A percentile compares a stretch with the other conserved stretches of the same genome.
Conservation (phyloP, 1,284 basidiomycete species). For the Lentinus polychrous region DNA sequence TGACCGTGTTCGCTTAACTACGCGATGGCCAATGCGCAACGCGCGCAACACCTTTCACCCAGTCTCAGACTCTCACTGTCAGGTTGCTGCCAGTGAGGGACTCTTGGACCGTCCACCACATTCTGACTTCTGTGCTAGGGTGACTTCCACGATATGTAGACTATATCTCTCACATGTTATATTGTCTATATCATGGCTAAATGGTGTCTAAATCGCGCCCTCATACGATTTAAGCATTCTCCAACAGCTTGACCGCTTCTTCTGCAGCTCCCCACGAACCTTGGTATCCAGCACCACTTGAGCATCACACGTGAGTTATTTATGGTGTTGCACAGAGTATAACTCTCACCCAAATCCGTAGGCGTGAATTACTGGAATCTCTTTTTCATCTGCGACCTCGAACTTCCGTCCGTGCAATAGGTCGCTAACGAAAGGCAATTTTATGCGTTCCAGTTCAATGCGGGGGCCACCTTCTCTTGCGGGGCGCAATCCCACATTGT, state of each 20-base stretch:
- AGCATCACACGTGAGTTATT: background rate
- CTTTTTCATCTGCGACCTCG: slow-evolving; percentile 33
- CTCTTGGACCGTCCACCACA: too few relatives aligned
- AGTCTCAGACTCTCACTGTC: too few relatives aligned
- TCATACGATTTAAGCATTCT: background rate
- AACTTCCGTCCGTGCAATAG: slow-evolving; percentile 22
- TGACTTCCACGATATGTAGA: too few relatives aligned
- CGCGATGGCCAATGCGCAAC: too few relatives aligned
- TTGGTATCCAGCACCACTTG: slow-evolving; percentile 48
- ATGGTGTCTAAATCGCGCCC: too few relatives aligned
- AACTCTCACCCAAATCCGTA: slow-evolving; percentile 48
- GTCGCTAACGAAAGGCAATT: slow-evolving; percentile 29
- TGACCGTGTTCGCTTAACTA: background rate
- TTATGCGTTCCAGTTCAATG: slow-evolving; percentile 52
- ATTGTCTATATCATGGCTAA: too few relatives aligned
- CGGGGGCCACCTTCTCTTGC: slow-evolving; percentile 62
- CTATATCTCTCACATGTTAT: too few relatives aligned
- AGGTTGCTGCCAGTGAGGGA: too few relatives aligned
- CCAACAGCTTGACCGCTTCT: slow-evolving; percentile 27
- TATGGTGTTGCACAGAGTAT: slow-evolving; percentile 35
- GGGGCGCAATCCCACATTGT: slow-evolving; percentile 70
- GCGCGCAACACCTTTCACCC: too few relatives aligned
- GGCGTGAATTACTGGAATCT: slow-evolving; percentile 59
- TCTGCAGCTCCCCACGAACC: slow-evolving; percentile 69
- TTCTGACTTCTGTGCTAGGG: too few relatives aligned